Conservation (phyloP, 2,329 filamentous ascomycete genomes). For the Penicillium italicum region DNA sequence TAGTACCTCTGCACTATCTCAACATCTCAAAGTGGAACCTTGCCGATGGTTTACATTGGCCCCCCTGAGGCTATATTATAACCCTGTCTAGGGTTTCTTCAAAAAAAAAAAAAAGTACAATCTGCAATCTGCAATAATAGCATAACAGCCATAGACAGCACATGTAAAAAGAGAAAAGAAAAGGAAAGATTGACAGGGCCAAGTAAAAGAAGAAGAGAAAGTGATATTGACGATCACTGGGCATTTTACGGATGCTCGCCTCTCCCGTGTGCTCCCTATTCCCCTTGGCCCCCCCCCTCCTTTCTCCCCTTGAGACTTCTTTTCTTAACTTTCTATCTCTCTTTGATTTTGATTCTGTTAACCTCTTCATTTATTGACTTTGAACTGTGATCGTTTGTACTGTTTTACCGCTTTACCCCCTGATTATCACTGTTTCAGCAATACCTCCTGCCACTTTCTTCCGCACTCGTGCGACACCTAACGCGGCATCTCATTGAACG, state of each 20-base stretch:
- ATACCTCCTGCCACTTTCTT: constrained; percentile 1
- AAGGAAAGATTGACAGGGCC: constrained; percentile 1
- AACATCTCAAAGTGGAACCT: constrained; percentile 8
- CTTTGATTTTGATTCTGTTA: background rate
- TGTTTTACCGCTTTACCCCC: background rate
- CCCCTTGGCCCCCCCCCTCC: constrained; percentile 11
- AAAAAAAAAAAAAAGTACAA: background rate
- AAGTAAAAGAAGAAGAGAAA: background rate
- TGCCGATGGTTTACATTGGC: background rate
- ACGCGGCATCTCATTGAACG: constrained; percentile 8
- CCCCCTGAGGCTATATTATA: background rate
- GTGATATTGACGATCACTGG: constrained; percentile 10
- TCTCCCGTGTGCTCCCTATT: constrained; percentile 16
- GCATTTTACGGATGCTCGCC: constrained; percentile 6
- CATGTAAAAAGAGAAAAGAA: background rate
- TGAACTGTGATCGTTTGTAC: background rate
- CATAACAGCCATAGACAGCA: background rate
- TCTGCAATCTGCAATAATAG: too few species aligned
- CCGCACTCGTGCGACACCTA: constrained; percentile 21
- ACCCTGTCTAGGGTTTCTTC: too few species aligned
- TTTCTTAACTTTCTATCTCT: constrained; percentile 1
- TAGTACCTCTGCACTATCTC: background rate
- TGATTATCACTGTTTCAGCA: constrained; percentile 7
- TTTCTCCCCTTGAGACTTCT: constrained; percentile 4
- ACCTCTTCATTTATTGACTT: background rate